phyloP scores from a whole-genome alignment of 1,139 yeast genomes.

The Yamadazyma sp. region DNA sequence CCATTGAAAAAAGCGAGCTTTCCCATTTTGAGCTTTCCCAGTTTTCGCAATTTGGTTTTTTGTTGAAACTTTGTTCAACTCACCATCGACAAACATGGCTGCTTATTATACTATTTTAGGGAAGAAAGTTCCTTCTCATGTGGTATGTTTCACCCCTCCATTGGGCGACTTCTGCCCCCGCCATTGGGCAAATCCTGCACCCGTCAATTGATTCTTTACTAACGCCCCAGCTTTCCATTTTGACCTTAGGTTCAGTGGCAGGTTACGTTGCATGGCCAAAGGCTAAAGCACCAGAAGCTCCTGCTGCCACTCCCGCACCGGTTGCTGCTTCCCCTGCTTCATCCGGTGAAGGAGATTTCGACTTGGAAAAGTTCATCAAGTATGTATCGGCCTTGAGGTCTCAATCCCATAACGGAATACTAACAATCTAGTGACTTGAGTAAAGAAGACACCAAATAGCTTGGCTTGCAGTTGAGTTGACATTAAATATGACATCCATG shows the following conservation, averaged over 20 bases:
- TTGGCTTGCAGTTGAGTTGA: too few relatives aligned
- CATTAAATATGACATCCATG: too few relatives aligned
- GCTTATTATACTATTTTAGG: slow-evolving; percentile 65
- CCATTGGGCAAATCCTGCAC: too few relatives aligned
- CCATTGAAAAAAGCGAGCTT: not conserved
- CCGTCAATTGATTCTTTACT: slow-evolving; percentile 9
- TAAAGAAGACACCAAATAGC: slow-evolving; percentile 44
- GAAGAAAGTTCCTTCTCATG: slow-evolving; percentile 62
- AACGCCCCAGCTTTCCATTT: slow-evolving; percentile 40
- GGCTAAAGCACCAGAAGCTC: slow-evolving; percentile 22
- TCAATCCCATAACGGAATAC: too few relatives aligned
- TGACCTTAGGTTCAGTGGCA: slow-evolving; percentile 47
- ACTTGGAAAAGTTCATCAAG: slow-evolving; percentile 61
- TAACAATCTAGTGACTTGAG: slow-evolving; percentile 34
- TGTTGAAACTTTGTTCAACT: not conserved
- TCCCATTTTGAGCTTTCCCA: slow-evolving; percentile 1
- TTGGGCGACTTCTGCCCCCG: not conserved
- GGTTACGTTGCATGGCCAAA: slow-evolving; percentile 47
- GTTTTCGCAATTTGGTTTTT: slow-evolving; percentile 1
- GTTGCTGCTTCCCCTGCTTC: slow-evolving; percentile 30
- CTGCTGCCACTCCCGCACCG: slow-evolving; percentile 30
- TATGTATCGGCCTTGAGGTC: slow-evolving; percentile 29
- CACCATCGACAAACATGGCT: slow-evolving; percentile 47
- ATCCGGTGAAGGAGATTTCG: slow-evolving; percentile 56
- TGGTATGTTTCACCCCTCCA: slow-evolving; percentile 40